Evolutionary conservation across 306 rosid species (phyloP).

Genomic region (Rubus parviflorus): DNA sequence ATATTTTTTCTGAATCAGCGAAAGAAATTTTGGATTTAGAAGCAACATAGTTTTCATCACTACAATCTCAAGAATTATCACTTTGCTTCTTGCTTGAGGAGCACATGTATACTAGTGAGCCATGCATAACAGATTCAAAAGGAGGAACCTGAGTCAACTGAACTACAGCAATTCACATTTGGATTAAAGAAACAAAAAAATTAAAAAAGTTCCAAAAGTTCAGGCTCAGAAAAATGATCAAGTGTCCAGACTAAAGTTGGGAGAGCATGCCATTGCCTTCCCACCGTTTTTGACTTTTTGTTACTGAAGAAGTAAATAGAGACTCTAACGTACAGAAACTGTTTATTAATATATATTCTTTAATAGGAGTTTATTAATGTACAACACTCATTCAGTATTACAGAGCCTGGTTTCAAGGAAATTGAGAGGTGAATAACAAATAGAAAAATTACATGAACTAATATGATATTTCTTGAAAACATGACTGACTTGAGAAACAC

Average conservation of each 20-base stretch:
- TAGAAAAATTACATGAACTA: background rate
- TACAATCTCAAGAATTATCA: background rate
- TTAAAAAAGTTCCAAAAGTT: background rate
- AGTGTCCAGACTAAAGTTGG: background rate
- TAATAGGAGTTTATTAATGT: background rate
- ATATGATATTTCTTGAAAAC: background rate
- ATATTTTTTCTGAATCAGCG: background rate
- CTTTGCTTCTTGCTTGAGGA: background rate
- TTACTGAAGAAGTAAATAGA: background rate
- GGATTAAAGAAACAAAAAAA: background rate
- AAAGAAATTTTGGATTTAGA: background rate
- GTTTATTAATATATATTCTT: background rate
- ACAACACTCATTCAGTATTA: background rate
- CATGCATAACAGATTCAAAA: background rate
- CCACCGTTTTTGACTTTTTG: background rate
- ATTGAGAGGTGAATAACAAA: background rate
- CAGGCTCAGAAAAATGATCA: background rate
- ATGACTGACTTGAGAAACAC: background rate
- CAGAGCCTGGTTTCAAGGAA: slow-evolving; percentile 1
- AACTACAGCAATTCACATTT: background rate
- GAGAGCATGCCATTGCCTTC: background rate
- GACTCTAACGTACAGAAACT: background rate
- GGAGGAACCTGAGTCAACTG: background rate
- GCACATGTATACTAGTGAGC: background rate
- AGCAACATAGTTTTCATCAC: background rate